A percentile compares a stretch with the other conserved stretches of the same genome.
These are phyloP conservation scores for Friedmanniomyces endolithicus DNA, from an alignment of 495 filamentous ascomycete genomes.

Conservation along the genomic window DNA sequence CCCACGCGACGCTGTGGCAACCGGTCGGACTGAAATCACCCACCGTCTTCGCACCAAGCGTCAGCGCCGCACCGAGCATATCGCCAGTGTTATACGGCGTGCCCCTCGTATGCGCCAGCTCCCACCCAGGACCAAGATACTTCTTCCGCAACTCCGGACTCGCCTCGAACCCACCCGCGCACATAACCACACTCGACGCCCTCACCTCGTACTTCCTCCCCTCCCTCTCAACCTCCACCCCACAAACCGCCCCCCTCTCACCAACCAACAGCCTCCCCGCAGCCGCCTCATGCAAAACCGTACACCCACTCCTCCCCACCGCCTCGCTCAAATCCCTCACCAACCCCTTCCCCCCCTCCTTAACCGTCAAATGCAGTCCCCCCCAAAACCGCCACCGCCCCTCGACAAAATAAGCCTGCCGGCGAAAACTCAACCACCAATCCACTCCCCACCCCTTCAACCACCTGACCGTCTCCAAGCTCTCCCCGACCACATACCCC, in stretches of 20 bases:
- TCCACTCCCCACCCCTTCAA: slow-evolving; percentile 39
- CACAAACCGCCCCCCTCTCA: slow-evolving; percentile 28
- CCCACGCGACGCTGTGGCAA: slow-evolving; percentile 51
- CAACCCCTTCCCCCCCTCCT: slow-evolving; percentile 47
- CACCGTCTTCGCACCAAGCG: slow-evolving; percentile 1
- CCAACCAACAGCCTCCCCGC: slow-evolving; percentile 34
- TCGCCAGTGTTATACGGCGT: slow-evolving; percentile 51
- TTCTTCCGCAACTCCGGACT: slow-evolving; percentile 41
- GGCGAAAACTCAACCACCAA: slow-evolving; percentile 48
- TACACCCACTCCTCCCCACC: slow-evolving; percentile 33
- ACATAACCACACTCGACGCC: slow-evolving; percentile 39
- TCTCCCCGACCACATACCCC: slow-evolving; percentile 36
- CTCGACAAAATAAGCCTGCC: slow-evolving; percentile 46
- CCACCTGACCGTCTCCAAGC: slow-evolving; percentile 41
- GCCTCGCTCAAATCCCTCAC: slow-evolving; percentile 35
- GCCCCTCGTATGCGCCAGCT: slow-evolving; percentile 45
- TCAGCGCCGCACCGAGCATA: slow-evolving; percentile 36
- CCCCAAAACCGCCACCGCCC: slow-evolving; percentile 51
- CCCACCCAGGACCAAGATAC: slow-evolving; percentile 51
- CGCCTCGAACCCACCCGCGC: slow-evolving; percentile 50
- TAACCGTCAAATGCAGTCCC: slow-evolving; percentile 42
- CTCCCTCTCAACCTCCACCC: slow-evolving; percentile 27
- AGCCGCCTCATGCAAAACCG: slow-evolving; percentile 34
- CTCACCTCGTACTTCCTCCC: slow-evolving; percentile 26
- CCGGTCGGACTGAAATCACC: slow-evolving; percentile 25